Evolutionary conservation across 371 early-diverging fungal genomes (phyloP).

Genomic region (Coemansia sp.): DNA sequence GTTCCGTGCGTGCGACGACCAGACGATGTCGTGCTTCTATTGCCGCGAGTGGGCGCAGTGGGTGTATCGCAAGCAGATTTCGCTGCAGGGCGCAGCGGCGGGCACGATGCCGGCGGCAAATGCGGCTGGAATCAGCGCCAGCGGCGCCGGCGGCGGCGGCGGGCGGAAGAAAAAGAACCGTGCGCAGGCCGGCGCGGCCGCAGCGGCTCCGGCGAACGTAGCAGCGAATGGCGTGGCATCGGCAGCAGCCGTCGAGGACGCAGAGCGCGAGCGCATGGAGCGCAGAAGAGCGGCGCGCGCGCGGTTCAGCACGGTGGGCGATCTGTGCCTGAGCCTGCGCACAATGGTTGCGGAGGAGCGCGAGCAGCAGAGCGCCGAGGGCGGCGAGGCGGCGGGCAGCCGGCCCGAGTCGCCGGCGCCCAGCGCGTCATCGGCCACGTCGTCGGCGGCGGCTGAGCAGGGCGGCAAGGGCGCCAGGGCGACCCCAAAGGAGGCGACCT

Average conservation of each 20-base stretch:
- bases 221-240: not conserved
- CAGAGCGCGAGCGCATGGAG: constrained; percentile 44
- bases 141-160: constrained; percentile 3
- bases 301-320: constrained; percentile 39
- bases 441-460: constrained; percentile 9
- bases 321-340: constrained; percentile 48
- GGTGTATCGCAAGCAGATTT: constrained; percentile 68
- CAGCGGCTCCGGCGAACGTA: not conserved
- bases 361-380: constrained; percentile 13
- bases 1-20: constrained; percentile 73
- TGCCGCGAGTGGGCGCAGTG: constrained; percentile 85
- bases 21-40: constrained; percentile 67
- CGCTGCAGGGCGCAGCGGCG: constrained; percentile 20
- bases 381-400: constrained; percentile 8
- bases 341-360: constrained; percentile 37
- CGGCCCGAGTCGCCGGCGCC: constrained; percentile 34
- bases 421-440: constrained; percentile 29
- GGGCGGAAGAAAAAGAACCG: constrained; percentile 51
- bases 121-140: not conserved
- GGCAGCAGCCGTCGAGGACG: constrained; percentile 5
- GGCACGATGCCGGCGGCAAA: not conserved
- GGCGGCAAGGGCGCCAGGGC: constrained; percentile 1
- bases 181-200: constrained; percentile 29
- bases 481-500: constrained; percentile 6
- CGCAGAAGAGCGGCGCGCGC: constrained; percentile 43